Evolutionary conservation across 768 basidiomycete genomes (phyloP).

Genomic region (Suillus americanus): DNA sequence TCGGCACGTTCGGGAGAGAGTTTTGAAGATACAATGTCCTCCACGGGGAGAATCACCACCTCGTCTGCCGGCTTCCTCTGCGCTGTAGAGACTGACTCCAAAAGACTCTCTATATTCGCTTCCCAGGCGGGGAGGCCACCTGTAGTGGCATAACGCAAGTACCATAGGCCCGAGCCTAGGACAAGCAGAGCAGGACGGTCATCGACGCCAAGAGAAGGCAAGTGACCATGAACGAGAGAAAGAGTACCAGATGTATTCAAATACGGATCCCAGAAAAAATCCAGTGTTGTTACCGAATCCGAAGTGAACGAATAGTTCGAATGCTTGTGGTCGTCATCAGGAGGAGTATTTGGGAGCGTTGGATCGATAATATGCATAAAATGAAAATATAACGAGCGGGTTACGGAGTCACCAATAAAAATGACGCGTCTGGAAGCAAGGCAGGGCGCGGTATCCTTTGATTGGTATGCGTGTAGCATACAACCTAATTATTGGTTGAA

Average conservation of each 20-base stretch:
- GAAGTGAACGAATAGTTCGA: conserved; percentile 55
- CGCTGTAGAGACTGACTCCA: conserved; percentile 45
- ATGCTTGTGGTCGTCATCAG: conserved; percentile 67
- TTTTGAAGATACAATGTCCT: conserved; percentile 65
- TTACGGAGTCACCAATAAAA: conserved; percentile 86
- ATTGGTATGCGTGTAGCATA: conserved; percentile 68
- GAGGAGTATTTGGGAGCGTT: conserved; percentile 48
- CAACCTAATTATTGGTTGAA: conserved; percentile 56
- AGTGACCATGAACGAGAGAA: conserved; percentile 37
- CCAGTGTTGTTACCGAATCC: conserved; percentile 44
- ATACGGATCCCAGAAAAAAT: conserved; percentile 86
- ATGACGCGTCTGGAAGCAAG: conserved; percentile 58
- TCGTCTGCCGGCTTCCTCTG: conserved; percentile 57
- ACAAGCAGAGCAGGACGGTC: conserved; percentile 66
- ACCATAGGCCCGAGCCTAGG: conserved; percentile 88
- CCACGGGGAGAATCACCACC: conserved; percentile 77
- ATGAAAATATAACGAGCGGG: conserved; percentile 78
- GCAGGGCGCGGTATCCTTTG: conserved; percentile 54
- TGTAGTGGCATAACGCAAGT: conserved; percentile 72
- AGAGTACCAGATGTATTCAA: conserved; percentile 65
- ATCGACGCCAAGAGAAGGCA: not conserved
- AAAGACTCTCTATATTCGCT: conserved; percentile 63
- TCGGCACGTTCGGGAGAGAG: conserved; percentile 60
- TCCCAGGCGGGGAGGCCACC: conserved; percentile 83
- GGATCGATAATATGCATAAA: conserved; percentile 62